phyloP scores from a whole-genome alignment of 2,329 filamentous ascomycete species.

The Botrytis tulipae region DNA sequence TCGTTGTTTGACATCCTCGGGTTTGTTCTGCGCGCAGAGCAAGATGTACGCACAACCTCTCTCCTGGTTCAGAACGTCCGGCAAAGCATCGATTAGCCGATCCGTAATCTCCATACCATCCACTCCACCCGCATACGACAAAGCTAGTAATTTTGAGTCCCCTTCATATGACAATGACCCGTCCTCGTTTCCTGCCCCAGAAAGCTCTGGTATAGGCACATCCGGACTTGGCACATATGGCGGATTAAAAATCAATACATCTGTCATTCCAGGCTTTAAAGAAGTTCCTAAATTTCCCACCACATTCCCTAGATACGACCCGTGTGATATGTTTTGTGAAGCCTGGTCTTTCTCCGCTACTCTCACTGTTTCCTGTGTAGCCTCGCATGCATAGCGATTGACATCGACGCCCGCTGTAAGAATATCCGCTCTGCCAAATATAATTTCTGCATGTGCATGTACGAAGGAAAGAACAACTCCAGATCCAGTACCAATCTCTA shows the following conservation, averaged over 20 bases:
- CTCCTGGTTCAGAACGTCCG: constrained; percentile 56
- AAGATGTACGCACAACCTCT: constrained; percentile 85
- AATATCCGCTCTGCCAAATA: constrained; percentile 71
- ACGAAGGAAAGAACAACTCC: constrained; percentile 91
- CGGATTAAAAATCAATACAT: constrained; percentile 93
- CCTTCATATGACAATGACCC: constrained; percentile 59
- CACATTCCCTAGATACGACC: constrained; percentile 62
- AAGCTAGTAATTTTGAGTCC: constrained; percentile 77
- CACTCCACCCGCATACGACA: constrained; percentile 84
- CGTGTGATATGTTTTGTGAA: constrained; percentile 41
- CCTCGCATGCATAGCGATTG: constrained; percentile 77
- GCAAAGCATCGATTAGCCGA: constrained; percentile 69
- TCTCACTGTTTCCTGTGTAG: constrained; percentile 67
- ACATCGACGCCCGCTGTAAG: constrained; percentile 79
- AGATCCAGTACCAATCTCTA: constrained; percentile 89
- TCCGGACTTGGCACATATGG: constrained; percentile 89
- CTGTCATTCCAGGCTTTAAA: constrained; percentile 59
- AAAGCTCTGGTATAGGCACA: constrained; percentile 54
- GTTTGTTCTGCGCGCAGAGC: constrained; percentile 87
- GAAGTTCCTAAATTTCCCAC: constrained; percentile 68
- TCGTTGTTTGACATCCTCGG: constrained; percentile 65
- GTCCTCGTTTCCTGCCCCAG: constrained; percentile 37
- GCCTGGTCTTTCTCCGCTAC: constrained; percentile 45
- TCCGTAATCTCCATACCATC: constrained; percentile 96
- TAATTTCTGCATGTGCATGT: constrained; percentile 66